Evolutionary conservation across 176 grass and related monocot genomes (phyloP).

Genomic region (Ensete ventricosum): DNA sequence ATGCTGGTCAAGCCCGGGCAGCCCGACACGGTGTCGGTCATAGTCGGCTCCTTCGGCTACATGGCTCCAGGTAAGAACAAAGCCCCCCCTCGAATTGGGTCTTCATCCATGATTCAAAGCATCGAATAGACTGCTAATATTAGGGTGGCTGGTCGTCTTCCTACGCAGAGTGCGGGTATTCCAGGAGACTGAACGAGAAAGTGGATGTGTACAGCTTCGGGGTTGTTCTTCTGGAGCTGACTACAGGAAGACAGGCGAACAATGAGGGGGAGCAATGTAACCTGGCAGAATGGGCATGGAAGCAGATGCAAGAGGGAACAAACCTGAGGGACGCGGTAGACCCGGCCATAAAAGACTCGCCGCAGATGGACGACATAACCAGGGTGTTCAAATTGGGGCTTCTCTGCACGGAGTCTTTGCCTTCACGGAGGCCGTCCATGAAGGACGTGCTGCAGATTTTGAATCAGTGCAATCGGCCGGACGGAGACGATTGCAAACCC

Average conservation of each 20-base stretch:
- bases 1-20: constrained; percentile 41
- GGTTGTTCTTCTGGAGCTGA: constrained; percentile 80
- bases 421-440: constrained; percentile 55
- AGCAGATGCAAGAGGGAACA: constrained; percentile 26
- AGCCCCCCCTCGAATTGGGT: neutral
- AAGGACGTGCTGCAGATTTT: constrained; percentile 21
- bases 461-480: neutral
- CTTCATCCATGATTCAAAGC: neutral
- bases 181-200: constrained; percentile 58
- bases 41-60: constrained; percentile 80
- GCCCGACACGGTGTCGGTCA: constrained; percentile 42
- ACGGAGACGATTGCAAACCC: constrained; percentile 23
- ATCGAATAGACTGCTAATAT: neutral
- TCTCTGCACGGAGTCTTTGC: constrained; percentile 39
- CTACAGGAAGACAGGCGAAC: constrained; percentile 47
- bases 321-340: constrained; percentile 34
- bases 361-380: constrained; percentile 37
- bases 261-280: constrained; percentile 46
- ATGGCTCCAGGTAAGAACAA: constrained; percentile 66
- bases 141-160: neutral
- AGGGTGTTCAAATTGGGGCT: constrained; percentile 59
- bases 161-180: constrained; percentile 6
- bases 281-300: constrained; percentile 57
- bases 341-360: constrained; percentile 28
- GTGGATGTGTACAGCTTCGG: constrained; percentile 88